Conservation (phyloP, 1,284 basidiomycete species). For the Fomitopsis schrenkii region DNA sequence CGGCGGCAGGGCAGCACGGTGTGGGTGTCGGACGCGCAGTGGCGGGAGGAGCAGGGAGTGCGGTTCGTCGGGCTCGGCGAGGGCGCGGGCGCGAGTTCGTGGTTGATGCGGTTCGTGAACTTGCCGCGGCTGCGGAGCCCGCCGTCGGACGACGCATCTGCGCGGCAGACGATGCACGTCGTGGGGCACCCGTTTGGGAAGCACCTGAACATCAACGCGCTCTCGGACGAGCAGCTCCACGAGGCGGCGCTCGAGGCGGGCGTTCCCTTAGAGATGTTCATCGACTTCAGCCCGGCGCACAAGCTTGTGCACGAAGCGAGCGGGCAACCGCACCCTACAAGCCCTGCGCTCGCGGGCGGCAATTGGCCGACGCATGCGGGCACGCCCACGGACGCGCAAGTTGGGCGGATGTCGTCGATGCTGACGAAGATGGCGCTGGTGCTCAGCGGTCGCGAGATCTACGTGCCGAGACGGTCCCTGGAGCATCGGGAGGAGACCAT, state of each 20-base stretch:
- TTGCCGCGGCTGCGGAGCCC: background rate
- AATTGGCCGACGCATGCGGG: constrained; percentile 22
- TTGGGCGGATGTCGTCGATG: constrained; percentile 52
- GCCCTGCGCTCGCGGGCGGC: constrained; percentile 16
- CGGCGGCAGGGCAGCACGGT: constrained; percentile 40
- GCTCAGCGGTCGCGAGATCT: constrained; percentile 22
- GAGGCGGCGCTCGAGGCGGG: constrained; percentile 62
- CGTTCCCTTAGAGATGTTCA: constrained; percentile 47
- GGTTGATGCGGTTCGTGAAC: constrained; percentile 4
- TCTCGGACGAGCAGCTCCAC: constrained; percentile 48
- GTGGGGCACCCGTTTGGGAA: constrained; percentile 34
- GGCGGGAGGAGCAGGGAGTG: constrained; percentile 13
- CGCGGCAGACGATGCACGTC: constrained; percentile 9
- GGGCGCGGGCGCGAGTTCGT: constrained; percentile 8
- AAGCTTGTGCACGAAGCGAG: constrained; percentile 8
- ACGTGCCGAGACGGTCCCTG: constrained; percentile 13
- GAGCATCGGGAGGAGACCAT: background rate
- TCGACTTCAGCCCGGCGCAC: constrained; percentile 14
- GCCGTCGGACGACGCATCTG: background rate
- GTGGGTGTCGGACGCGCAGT: constrained; percentile 43
- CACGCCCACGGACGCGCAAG: constrained; percentile 24
- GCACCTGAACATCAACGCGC: constrained; percentile 57
- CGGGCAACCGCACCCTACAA: constrained; percentile 24
- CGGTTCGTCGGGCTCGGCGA: constrained; percentile 20
- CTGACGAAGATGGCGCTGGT: constrained; percentile 44